Evolutionary conservation across 306 rosid genomes (phyloP).

Genomic region (Sindora glabra): DNA sequence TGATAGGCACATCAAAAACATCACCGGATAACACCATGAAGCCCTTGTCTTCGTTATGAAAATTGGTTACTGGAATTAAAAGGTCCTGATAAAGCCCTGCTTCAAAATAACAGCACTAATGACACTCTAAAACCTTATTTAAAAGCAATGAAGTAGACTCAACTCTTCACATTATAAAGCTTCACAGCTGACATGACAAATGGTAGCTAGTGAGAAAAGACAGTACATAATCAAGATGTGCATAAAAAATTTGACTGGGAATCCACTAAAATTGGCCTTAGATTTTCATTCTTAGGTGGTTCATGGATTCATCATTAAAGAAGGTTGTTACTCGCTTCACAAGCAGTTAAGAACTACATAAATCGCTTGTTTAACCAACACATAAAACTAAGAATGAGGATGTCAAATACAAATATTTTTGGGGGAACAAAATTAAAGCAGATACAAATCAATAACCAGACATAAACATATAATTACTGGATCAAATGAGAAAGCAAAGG

Average conservation of each 20-base stretch:
- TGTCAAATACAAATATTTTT: too few species aligned
- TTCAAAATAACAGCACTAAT: slow-evolving; percentile 14
- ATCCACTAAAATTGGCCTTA: too few species aligned
- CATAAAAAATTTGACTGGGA: neutral
- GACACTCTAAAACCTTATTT: neutral
- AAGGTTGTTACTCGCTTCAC: too few species aligned
- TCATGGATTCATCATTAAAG: too few species aligned
- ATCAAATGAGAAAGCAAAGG: too few species aligned
- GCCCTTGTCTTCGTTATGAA: slow-evolving; percentile 78
- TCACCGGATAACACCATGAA: slow-evolving; percentile 85
- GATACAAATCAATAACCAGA: too few species aligned
- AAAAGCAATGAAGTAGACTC: slow-evolving; percentile 1
- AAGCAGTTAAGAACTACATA: too few species aligned
- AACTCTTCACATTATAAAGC: neutral
- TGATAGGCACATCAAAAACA: slow-evolving; percentile 82
- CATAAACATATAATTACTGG: too few species aligned
- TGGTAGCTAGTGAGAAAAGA: neutral
- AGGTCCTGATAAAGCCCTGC: slow-evolving; percentile 80
- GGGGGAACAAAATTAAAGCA: too few species aligned
- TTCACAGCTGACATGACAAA: neutral
- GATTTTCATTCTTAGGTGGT: too few species aligned
- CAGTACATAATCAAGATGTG: neutral
- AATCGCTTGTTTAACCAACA: too few species aligned
- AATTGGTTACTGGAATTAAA: slow-evolving; percentile 85
- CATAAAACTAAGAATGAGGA: too few species aligned